Base-by-base conservation (phyloP, 345 rosid species). In the Dovyalis caffra region DNA sequence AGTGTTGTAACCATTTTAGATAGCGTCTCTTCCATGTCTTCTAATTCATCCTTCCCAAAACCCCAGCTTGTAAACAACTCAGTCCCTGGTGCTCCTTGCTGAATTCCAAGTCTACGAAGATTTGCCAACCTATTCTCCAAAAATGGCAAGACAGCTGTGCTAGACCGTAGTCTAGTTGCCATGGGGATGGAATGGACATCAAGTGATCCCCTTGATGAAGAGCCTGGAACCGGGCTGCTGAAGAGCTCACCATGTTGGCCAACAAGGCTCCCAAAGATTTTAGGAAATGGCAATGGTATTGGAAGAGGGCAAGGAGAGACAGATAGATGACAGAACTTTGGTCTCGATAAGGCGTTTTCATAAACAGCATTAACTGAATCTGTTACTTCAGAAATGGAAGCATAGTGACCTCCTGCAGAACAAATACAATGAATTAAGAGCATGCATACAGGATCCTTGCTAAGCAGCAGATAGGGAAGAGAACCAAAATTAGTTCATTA, bases 221-320 rank as follows among this genome's bases (percentile, higher is more conserved):
- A 81, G 60, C 86, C 87, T 25, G 76, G 64, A 18, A 73, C 75
- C 9, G 97, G 90, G 71, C 74, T 82, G 81, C 89, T 79, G 73
- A 90, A 78, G 32, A 95, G 87, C 90, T 87, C 93, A 28, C 98
- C 98, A 8, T 62, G 87, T 77, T 80, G 85, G 61, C 98, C 93
- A 34, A 95, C 86, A 5, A 71, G 73, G 72, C 83, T 87, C 9
- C 93, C 79, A 31, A 95, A 95, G 71, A 93, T 95, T 68, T 92
- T 86, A 71, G 99, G 99, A 83, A 91, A 93, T 35, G 98, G 96
- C 87, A 93, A 75, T 1, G 99, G 99, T 80, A 95, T 77, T 0
- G 97, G 97, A 57, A 95, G 97, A 62, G 99, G 99, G 75, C 87
- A 83, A n/a, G 74, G 86, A 0, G 93, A 81, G n/a, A 78, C 87